Percentiles rank a stretch among this genome's conserved stretches.
Conservation (phyloP, 2,329 filamentous ascomycete species). For the Colletotrichum kahawae region DNA sequence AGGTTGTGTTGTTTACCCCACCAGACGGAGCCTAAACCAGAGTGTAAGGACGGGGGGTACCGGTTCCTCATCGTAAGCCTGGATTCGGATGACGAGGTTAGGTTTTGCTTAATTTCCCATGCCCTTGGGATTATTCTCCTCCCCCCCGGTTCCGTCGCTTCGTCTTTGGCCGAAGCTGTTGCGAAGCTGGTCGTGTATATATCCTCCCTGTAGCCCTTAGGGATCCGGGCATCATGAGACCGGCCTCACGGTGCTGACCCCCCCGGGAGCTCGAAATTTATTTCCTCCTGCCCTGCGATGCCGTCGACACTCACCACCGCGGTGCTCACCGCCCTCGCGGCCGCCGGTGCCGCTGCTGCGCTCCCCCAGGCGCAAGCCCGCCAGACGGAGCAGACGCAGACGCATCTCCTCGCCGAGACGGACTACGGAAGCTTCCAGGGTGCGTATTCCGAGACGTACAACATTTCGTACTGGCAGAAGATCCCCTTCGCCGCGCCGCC, state of each 20-base stretch:
- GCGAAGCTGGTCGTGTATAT: neutral
- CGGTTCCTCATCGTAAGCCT: neutral
- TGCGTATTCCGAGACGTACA: slow-evolving; percentile 54
- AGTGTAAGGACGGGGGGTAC: neutral
- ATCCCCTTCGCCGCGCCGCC: slow-evolving; percentile 67
- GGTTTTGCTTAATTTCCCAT: neutral
- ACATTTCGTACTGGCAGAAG: slow-evolving; percentile 64
- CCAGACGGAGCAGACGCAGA: neutral
- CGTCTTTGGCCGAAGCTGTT: neutral
- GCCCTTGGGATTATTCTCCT: neutral
- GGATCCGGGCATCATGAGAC: neutral
- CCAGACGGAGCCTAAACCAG: neutral
- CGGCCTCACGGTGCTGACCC: neutral
- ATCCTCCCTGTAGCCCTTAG: neutral
- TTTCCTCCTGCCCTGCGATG: neutral
- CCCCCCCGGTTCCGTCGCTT: neutral
- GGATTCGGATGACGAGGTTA: neutral
- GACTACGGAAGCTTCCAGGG: slow-evolving; percentile 59
- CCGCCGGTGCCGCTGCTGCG: neutral
- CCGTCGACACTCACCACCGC: neutral
- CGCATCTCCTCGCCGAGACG: slow-evolving; percentile 28
- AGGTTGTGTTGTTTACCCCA: neutral
- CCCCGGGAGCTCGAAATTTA: neutral
- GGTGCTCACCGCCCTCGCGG: neutral
- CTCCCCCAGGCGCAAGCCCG: neutral